A percentile compares a stretch with the other conserved stretches of the same genome.
Evolutionary conservation across 352 stramenopile species (phyloP).

Genomic region (Phytopythium montanum): DNA sequence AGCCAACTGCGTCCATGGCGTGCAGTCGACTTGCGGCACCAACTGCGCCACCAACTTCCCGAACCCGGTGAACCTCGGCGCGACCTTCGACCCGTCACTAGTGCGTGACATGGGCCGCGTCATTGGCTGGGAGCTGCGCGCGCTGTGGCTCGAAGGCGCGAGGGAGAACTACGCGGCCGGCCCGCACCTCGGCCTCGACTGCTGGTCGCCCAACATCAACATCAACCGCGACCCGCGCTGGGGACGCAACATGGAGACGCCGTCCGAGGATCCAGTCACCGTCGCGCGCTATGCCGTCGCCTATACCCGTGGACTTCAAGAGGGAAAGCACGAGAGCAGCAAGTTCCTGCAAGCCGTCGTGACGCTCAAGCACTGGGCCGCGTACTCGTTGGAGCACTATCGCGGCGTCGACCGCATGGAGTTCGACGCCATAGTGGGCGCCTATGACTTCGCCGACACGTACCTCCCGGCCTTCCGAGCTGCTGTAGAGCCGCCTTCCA

Average conservation of each 20-base stretch:
- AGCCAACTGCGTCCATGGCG: slow-evolving; percentile 91
- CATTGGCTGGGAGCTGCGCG: slow-evolving; percentile 82
- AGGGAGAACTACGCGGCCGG: slow-evolving; percentile 59
- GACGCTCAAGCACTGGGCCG: slow-evolving; percentile 93
- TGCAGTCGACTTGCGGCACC: slow-evolving; percentile 78
- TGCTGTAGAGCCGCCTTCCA: slow-evolving; percentile 69
- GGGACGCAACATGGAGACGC: slow-evolving; percentile 92
- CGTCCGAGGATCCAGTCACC: slow-evolving; percentile 92
- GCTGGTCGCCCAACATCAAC: slow-evolving; percentile 95
- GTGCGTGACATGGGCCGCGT: slow-evolving; percentile 84
- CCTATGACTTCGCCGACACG: slow-evolving; percentile 92
- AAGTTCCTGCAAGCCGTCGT: slow-evolving; percentile 81
- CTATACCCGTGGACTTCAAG: slow-evolving; percentile 89
- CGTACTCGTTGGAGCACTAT: slow-evolving; percentile 88
- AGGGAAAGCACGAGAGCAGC: slow-evolving; percentile 46
- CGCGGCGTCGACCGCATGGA: slow-evolving; percentile 66
- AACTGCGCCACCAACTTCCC: slow-evolving; percentile 90
- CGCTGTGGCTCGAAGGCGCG: slow-evolving; percentile 73
- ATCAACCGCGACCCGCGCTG: slow-evolving; percentile 93
- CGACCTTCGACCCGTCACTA: slow-evolving; percentile 82
- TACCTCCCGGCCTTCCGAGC: slow-evolving; percentile 87
- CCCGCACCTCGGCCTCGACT: slow-evolving; percentile 86
- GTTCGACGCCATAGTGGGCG: slow-evolving; percentile 88
- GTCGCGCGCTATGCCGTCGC: slow-evolving; percentile 88
- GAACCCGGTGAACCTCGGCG: slow-evolving; percentile 85